These are phyloP conservation scores for Bryoerythrophyllum caledonicum DNA, from an alignment of 225 moss, liverwort and hornwort species.

Conservation along the genomic window DNA sequence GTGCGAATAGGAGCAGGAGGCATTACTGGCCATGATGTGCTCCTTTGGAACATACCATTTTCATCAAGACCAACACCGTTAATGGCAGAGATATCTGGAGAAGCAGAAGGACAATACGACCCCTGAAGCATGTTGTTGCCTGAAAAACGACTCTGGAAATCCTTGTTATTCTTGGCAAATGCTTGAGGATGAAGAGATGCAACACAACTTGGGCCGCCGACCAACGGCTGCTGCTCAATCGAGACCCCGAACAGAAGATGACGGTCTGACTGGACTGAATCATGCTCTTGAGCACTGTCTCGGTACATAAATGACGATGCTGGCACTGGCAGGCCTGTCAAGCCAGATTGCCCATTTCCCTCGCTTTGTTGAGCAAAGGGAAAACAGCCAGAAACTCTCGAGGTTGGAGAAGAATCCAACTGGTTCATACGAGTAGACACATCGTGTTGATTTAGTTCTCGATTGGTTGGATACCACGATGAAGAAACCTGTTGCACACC, in stretches of 20 bases:
- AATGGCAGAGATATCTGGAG: constrained; percentile 69
- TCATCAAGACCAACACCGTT: constrained; percentile 62
- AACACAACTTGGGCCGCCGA: constrained; percentile 51
- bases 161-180: constrained; percentile 58
- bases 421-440: constrained; percentile 41
- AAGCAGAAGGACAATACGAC: constrained; percentile 56
- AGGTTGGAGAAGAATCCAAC: constrained; percentile 54
- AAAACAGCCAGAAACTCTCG: constrained; percentile 49
- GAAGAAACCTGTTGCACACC: constrained; percentile 45
- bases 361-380: constrained; percentile 43
- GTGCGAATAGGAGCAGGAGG: constrained; percentile 67
- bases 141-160: constrained; percentile 59
- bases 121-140: constrained; percentile 60
- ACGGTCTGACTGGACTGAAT: constrained; percentile 80
- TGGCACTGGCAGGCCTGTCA: constrained; percentile 58
- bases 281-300: constrained; percentile 80
- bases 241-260: constrained; percentile 90
- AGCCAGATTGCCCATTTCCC: constrained; percentile 63
- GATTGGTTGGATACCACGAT: constrained; percentile 43
- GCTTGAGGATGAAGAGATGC: constrained; percentile 41
- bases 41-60: constrained; percentile 63
- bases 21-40: constrained; percentile 59
- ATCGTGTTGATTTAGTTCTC: constrained; percentile 46
- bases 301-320: constrained; percentile 61
- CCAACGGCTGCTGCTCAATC: constrained; percentile 71